Percentiles rank a stretch among this genome's conserved stretches.
phyloP scores from a whole-genome alignment of 345 rosid species.

The Firmiana major region DNA sequence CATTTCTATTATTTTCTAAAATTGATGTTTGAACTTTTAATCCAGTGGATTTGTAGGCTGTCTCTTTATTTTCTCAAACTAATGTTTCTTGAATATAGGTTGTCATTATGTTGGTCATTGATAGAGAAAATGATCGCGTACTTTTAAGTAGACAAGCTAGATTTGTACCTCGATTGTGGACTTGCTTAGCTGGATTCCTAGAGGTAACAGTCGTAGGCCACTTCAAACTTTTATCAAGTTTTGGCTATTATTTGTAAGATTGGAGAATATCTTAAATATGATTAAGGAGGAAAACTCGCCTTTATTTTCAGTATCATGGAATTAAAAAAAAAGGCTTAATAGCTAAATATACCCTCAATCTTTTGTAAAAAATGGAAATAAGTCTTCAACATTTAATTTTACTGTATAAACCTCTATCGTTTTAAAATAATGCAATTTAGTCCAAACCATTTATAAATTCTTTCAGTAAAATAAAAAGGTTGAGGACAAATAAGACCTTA shows the following conservation, averaged over 20 bases:
- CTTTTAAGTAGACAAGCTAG: constrained; percentile 80
- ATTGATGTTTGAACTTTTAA: neutral
- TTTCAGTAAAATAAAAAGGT: too few relatives aligned
- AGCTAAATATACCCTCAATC: too few relatives aligned
- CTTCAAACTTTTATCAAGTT: neutral
- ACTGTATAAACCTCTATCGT: too few relatives aligned
- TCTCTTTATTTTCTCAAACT: constrained; percentile 11
- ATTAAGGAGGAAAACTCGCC: neutral
- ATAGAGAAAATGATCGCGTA: constrained; percentile 71
- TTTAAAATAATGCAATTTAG: too few relatives aligned
- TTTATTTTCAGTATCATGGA: neutral
- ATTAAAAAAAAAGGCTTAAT: too few relatives aligned
- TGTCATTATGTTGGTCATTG: constrained; percentile 94
- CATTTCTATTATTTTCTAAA: neutral
- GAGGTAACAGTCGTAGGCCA: constrained; percentile 46
- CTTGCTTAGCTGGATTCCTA: constrained; percentile 92
- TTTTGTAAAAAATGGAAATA: too few relatives aligned
- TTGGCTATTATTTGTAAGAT: neutral
- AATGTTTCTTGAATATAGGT: constrained; percentile 44
- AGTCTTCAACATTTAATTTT: too few relatives aligned
- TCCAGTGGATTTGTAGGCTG: neutral
- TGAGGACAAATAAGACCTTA: too few relatives aligned
- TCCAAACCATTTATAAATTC: too few relatives aligned
- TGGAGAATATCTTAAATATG: neutral
- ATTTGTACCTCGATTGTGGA: constrained; percentile 92